Base-by-base conservation (phyloP, 73 alveolate genomes). In the Tetrahymena thermophila region DNA sequence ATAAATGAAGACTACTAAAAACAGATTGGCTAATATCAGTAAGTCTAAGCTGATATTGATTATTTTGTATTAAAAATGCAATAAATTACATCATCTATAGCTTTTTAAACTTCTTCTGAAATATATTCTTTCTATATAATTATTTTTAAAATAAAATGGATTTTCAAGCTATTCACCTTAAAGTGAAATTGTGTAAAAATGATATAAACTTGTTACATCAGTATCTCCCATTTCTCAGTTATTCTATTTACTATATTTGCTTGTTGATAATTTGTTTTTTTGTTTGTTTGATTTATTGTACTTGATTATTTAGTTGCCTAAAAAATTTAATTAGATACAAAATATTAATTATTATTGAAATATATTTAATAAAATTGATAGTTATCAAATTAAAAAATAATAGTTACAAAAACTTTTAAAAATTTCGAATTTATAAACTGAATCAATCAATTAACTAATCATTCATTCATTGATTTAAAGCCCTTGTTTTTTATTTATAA, bases 51-150 rank as follows among this genome's bases (percentile, higher is more conserved):
- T 40, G 44, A 40, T 40, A 71, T 2, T 10, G 16, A 56, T 56
- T 10, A 16, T 16, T 9, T 71, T 71, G 4, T 3, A 34, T 34
- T 28, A 28, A 31, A n/a, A 71, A 71, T 71, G 21, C 15, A 25
- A 71, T 71, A 71, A 71, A 28, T 71, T 71, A 71, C 95, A 55
- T 89, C 95, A n/a, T 95, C 97, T 28, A 95, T 44, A 31, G 97
- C 97, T 93, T 95, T 85, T 19, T 56, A 40, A 35, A 95, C 95
- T 95, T 95, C 97, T 40, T 95, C 97, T 95, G 95, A 50, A 44
- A 95, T 95, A 56, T 85, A 95, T 95, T 95, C 97, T 89, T 93
- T 89, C 56, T 95, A 85, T 94, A 50, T n/a, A 85, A 43, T 40
- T 40, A 16, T 50, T 50, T 50, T 50, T 50, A 50, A 50, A 50